These are phyloP conservation scores for Vanilla planifolia DNA, from an alignment of 106 monocot genomes.

Conservation along the genomic window DNA sequence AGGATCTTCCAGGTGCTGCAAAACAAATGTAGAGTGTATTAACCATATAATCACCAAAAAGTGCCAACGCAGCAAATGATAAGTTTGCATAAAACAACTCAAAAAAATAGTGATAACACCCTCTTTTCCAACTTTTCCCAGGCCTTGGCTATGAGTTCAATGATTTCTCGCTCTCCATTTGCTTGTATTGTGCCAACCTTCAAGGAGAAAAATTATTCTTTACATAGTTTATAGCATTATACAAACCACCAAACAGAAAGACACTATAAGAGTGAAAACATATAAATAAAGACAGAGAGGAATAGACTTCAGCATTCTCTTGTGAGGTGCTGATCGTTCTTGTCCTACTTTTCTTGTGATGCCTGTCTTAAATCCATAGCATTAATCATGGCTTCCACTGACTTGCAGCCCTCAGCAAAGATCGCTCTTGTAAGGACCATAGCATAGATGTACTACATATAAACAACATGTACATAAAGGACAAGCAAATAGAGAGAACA, in stretches of 20 bases:
- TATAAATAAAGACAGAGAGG: not conserved
- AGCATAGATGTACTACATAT: conserved; percentile 54
- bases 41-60: too few species aligned
- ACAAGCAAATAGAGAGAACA: too few species aligned
- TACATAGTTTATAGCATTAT: too few species aligned
- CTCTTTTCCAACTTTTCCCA: conserved; percentile 92
- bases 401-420: conserved; percentile 78
- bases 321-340: conserved; percentile 86
- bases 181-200: conserved; percentile 78
- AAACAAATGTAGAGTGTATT: not conserved
- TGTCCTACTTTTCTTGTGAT: conserved; percentile 73
- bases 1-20: conserved; percentile 80
- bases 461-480: not conserved
- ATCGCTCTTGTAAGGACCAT: conserved; percentile 70
- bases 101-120: conserved; percentile 76
- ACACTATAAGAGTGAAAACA: not conserved
- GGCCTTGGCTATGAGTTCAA: conserved; percentile 73
- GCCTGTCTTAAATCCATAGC: conserved; percentile 84
- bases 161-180: conserved; percentile 77
- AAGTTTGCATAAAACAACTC: conserved; percentile 18
- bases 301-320: conserved; percentile 75
- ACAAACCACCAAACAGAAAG: not conserved
- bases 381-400: conserved; percentile 84
- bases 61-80: too few species aligned
- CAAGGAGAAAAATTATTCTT: not conserved